Conservation (phyloP, 257 asterid genomes). For the Ligustrum vulgare region DNA sequence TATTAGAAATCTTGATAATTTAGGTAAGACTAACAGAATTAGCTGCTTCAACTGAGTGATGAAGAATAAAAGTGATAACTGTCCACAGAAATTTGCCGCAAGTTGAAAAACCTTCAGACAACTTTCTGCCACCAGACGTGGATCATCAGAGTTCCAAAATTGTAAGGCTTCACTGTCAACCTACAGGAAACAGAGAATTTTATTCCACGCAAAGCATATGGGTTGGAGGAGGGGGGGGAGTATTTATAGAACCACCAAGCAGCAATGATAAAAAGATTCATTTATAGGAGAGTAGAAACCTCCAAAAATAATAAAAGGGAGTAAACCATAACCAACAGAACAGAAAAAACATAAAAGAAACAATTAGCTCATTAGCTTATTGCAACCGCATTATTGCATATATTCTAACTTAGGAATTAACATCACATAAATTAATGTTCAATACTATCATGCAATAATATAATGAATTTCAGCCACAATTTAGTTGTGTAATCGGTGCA, state of each 20-base stretch:
- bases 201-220: not conserved
- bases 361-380: not conserved
- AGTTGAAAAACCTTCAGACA: not conserved
- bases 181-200: not conserved
- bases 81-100: not conserved
- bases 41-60: conserved; percentile 5
- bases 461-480: conserved; percentile 5
- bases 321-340: no score
- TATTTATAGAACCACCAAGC: not conserved
- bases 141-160: not conserved
- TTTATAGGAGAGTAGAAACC: not conserved
- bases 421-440: not conserved
- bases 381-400: not conserved
- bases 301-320: not conserved
- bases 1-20: not conserved
- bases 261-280: not conserved
- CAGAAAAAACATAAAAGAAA: not conserved
- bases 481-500: not conserved
- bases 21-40: not conserved
- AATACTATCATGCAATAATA: conserved; percentile 2
- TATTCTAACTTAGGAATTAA: conserved; percentile 5
- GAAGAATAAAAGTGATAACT: not conserved
- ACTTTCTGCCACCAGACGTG: not conserved
- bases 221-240: not conserved
- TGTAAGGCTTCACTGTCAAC: not conserved